A percentile compares a stretch with the other conserved stretches of the same genome.
These are phyloP conservation scores for Nelumbo lutea DNA, from an alignment of 164 flowering plant genomes.

Conservation along the genomic window DNA sequence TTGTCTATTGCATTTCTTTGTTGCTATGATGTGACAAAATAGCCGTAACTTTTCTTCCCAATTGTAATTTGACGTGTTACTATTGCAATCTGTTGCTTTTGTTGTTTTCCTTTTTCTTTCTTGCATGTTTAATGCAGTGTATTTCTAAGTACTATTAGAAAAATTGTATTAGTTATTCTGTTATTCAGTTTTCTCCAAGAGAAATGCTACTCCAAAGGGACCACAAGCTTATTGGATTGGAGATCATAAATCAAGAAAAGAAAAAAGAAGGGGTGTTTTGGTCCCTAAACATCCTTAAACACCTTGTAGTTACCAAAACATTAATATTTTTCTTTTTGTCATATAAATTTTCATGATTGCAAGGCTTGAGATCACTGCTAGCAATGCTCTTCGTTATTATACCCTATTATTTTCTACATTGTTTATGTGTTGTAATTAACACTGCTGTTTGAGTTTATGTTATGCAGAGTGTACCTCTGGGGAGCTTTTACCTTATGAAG, in stretches of 20 bases:
- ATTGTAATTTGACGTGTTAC: not conserved
- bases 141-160: not conserved
- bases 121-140: not conserved
- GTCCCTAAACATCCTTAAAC: too few relatives aligned
- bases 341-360: too few relatives aligned
- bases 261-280: too few relatives aligned
- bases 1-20: too few relatives aligned
- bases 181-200: not conserved
- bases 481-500: conserved; percentile 1
- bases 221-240: too few relatives aligned
- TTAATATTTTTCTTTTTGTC: too few relatives aligned
- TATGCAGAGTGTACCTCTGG: conserved; percentile 12
- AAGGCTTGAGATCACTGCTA: too few relatives aligned
- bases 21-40: not conserved
- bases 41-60: not conserved
- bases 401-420: not conserved
- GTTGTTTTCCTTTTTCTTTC: not conserved
- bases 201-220: too few relatives aligned
- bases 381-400: not conserved
- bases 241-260: too few relatives aligned
- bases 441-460: not conserved
- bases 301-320: too few relatives aligned
- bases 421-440: not conserved
- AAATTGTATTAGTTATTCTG: too few relatives aligned
- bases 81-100: not conserved